Conservation (phyloP, 2,329 filamentous ascomycete species). For the Fusarium brachygibbosum region DNA sequence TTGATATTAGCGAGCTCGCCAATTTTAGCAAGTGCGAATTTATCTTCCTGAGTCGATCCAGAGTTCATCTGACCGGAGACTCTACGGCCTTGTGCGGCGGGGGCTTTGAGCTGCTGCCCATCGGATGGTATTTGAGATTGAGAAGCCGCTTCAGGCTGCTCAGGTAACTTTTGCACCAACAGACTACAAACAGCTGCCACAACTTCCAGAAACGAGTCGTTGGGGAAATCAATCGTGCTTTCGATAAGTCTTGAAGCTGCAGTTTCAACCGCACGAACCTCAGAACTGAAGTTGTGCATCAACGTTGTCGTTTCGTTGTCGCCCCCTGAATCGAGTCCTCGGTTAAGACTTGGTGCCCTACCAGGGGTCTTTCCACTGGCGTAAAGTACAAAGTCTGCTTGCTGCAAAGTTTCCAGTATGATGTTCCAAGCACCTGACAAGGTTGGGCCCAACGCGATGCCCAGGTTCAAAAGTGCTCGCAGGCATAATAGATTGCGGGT, state of each 20-base stretch:
- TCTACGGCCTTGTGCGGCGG: conserved; percentile 59
- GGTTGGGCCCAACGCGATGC: conserved; percentile 92
- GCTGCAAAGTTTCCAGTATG: conserved; percentile 89
- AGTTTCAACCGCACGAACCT: conserved; percentile 89
- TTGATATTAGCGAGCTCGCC: conserved; percentile 81
- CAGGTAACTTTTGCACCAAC: conserved; percentile 61
- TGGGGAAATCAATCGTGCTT: conserved; percentile 91
- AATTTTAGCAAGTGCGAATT: conserved; percentile 79
- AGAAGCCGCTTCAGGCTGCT: conserved; percentile 37
- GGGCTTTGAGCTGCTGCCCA: conserved; percentile 53
- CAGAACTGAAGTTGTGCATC: conserved; percentile 78
- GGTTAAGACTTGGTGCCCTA: conserved; percentile 63
- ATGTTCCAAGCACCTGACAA: conserved; percentile 90
- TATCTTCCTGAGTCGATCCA: conserved; percentile 71
- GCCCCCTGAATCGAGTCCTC: conserved; percentile 61
- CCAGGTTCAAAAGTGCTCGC: conserved; percentile 91
- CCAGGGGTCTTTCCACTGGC: conserved; percentile 69
- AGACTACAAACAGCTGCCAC: conserved; percentile 81
- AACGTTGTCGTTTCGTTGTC: conserved; percentile 66
- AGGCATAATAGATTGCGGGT: conserved; percentile 92
- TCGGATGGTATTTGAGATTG: conserved; percentile 41
- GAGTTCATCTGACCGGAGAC: conserved; percentile 60
- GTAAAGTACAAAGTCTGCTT: conserved; percentile 89
- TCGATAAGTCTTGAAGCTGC: conserved; percentile 90
- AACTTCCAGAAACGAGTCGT: conserved; percentile 82